A percentile compares a stretch with the other conserved stretches of the same genome.
Conservation (phyloP, 2,329 filamentous ascomycete species). For the Phialemonium atrogriseum region DNA sequence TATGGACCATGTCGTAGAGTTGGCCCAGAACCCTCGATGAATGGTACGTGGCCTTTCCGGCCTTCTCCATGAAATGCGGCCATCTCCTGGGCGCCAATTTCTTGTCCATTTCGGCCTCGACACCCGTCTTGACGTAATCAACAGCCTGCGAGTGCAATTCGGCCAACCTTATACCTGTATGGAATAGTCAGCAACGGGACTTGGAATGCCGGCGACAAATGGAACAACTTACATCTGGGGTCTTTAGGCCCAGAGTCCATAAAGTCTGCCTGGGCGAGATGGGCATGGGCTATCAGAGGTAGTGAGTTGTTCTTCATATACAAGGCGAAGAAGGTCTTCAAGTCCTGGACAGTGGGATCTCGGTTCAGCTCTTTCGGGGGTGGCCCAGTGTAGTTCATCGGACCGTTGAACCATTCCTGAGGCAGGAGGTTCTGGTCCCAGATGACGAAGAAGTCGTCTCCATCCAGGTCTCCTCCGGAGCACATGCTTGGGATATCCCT, state of each 20-base stretch:
- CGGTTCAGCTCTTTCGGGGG: constrained; percentile 46
- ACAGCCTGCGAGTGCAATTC: constrained; percentile 82
- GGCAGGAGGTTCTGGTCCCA: constrained; percentile 71
- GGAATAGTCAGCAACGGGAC: constrained; percentile 5
- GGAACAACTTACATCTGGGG: constrained; percentile 48
- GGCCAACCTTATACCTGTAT: constrained; percentile 61
- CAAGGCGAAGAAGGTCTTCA: constrained; percentile 78
- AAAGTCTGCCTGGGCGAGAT: constrained; percentile 69
- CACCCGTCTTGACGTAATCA: constrained; percentile 87
- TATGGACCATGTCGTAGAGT: constrained; percentile 69
- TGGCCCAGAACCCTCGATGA: constrained; percentile 69
- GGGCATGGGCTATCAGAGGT: constrained; percentile 69
- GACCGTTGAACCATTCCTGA: constrained; percentile 57
- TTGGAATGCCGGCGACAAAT: background rate
- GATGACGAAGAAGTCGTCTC: constrained; percentile 90
- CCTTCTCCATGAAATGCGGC: constrained; percentile 86
- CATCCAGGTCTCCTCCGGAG: constrained; percentile 90
- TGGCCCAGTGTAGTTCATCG: constrained; percentile 68
- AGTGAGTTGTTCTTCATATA: constrained; percentile 91
- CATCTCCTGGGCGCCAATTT: constrained; percentile 53
- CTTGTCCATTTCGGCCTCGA: constrained; percentile 59
- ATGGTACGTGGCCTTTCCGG: constrained; percentile 45
- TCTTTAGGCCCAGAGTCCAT: constrained; percentile 56
- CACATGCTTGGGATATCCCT: constrained; percentile 87
- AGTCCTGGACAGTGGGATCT: constrained; percentile 62